Percentiles rank a stretch among this genome's conserved stretches.
Evolutionary conservation across 2,329 filamentous ascomycete genomes (phyloP).

Genomic region (Aspergillus ruber): DNA sequence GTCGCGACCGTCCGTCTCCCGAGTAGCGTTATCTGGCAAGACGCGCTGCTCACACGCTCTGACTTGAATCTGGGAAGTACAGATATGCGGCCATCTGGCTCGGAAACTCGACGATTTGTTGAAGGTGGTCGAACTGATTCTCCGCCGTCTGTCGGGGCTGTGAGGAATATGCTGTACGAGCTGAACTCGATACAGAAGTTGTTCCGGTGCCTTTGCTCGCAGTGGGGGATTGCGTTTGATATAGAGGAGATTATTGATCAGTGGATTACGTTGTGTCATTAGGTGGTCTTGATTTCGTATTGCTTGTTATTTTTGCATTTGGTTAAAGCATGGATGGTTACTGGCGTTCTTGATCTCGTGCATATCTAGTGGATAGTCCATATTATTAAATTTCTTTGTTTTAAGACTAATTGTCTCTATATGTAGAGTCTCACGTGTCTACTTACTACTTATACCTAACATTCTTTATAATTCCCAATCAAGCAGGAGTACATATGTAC

Average conservation of each 20-base stretch:
- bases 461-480: too few relatives aligned
- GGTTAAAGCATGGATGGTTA: neutral
- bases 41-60: slow-evolving; percentile 27
- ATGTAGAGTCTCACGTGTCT: too few relatives aligned
- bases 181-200: slow-evolving; percentile 44
- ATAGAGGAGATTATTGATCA: slow-evolving; percentile 41
- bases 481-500: too few relatives aligned
- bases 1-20: slow-evolving; percentile 34
- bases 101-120: slow-evolving; percentile 36
- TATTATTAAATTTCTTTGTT: too few relatives aligned
- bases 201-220: slow-evolving; percentile 38
- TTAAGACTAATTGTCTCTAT: too few relatives aligned
- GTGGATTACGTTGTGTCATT: slow-evolving; percentile 41
- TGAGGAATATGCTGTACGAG: slow-evolving; percentile 41
- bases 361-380: too few relatives aligned
- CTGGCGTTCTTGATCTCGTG: too few relatives aligned
- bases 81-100: slow-evolving; percentile 17
- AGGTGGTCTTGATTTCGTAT: neutral
- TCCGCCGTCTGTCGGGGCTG: slow-evolving; percentile 16
- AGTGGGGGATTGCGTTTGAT: slow-evolving; percentile 43
- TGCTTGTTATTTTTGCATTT: neutral
- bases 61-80: slow-evolving; percentile 24
- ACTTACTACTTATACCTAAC: too few relatives aligned
- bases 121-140: slow-evolving; percentile 20
- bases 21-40: slow-evolving; percentile 36